These are phyloP conservation scores for Amoebophrya sp. DNA, from an alignment of 169 alveolate species.

Conservation along the genomic window DNA sequence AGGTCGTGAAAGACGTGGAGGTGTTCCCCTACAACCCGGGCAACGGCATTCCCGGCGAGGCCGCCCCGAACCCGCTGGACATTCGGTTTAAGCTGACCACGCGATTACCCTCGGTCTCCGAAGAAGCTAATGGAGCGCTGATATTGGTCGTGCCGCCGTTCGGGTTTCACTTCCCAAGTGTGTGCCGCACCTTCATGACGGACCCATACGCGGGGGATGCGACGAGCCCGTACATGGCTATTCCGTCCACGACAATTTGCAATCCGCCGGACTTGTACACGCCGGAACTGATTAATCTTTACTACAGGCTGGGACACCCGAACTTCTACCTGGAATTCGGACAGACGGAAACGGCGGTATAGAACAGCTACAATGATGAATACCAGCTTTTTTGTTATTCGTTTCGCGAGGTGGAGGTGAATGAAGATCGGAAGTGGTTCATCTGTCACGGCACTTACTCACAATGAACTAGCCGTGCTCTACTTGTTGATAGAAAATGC, in stretches of 20 bases:
- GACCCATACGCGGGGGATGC: not conserved
- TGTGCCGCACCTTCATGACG: slow-evolving; percentile 9
- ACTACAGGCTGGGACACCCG: not conserved
- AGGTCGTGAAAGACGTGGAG: not conserved
- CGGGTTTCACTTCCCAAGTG: slow-evolving; percentile 30
- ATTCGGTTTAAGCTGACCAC: slow-evolving; percentile 25
- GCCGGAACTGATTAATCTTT: not conserved
- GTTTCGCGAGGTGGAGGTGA: too few relatives aligned
- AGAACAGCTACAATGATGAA: too few relatives aligned
- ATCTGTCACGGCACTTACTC: too few relatives aligned
- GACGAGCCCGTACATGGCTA: not conserved
- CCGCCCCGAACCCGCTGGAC: slow-evolving; percentile 33
- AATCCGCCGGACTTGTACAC: not conserved
- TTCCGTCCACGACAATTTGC: not conserved
- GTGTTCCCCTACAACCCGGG: slow-evolving; percentile 30
- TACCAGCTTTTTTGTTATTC: too few relatives aligned
- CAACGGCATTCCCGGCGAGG: slow-evolving; percentile 34
- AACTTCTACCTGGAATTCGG: not conserved
- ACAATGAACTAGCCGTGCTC: too few relatives aligned
- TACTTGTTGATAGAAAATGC: too few relatives aligned
- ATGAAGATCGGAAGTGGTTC: too few relatives aligned
- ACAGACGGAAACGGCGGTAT: not conserved
- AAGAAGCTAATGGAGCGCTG: slow-evolving; percentile 20
- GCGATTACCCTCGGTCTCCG: not conserved
- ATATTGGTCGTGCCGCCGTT: slow-evolving; percentile 17